Evolutionary conservation across 1,284 basidiomycete genomes (phyloP).

Genomic region (Ceraceosorus guamensis): DNA sequence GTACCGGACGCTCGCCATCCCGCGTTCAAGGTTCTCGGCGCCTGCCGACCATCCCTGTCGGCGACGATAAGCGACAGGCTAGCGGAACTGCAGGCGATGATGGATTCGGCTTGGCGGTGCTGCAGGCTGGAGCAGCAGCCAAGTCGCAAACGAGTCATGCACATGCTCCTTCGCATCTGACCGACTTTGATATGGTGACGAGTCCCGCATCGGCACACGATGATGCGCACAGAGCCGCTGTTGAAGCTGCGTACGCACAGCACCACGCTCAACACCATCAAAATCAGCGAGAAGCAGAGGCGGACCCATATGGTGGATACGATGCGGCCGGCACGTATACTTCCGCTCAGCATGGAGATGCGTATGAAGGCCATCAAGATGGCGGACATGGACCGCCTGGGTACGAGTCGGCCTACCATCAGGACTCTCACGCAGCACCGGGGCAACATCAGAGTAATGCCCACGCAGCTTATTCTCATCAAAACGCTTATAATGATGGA

Average conservation of each 20-base stretch:
- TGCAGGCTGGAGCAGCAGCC: constrained; percentile 13
- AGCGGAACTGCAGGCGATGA: constrained; percentile 15
- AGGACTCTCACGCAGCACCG: too few relatives aligned
- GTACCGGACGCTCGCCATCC: constrained; percentile 4
- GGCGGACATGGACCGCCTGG: too few relatives aligned
- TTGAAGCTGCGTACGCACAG: background rate
- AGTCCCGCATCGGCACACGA: background rate
- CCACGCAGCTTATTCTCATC: too few relatives aligned
- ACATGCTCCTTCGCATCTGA: too few relatives aligned
- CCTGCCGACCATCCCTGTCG: constrained; percentile 3
- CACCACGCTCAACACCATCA: background rate
- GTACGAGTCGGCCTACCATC: too few relatives aligned
- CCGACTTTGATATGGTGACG: background rate
- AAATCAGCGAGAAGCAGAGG: too few relatives aligned
- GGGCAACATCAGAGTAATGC: too few relatives aligned
- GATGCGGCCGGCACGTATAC: too few relatives aligned
- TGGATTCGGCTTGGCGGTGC: constrained; percentile 24
- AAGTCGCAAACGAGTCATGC: background rate
- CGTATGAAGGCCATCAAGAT: too few relatives aligned
- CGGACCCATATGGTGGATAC: too few relatives aligned
- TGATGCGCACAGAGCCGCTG: background rate
- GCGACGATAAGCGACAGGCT: background rate
- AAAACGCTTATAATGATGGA: too few relatives aligned
- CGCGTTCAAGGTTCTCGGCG: constrained; percentile 13
- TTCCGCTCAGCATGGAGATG: too few relatives aligned